These are phyloP conservation scores for Effrenium voratum DNA, from an alignment of 73 alveolate genomes.

Conservation along the genomic window DNA sequence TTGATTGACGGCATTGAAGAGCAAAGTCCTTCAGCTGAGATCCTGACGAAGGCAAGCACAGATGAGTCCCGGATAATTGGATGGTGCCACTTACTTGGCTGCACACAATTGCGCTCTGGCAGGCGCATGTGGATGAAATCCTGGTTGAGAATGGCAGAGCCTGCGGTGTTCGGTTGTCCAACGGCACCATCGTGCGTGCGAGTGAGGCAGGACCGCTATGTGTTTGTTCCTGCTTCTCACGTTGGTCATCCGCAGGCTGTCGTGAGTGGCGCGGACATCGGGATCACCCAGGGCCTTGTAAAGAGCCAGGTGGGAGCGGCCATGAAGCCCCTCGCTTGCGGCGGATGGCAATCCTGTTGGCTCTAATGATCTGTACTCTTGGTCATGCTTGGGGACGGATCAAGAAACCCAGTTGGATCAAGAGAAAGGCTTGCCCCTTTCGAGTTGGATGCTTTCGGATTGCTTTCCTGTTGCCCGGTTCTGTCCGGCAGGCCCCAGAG, in stretches of 20 bases:
- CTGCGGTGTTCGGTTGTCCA: constrained; percentile 49
- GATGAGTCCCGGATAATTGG: too few relatives aligned
- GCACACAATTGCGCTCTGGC: too few relatives aligned
- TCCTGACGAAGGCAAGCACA: constrained; percentile 58
- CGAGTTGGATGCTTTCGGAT: too few relatives aligned
- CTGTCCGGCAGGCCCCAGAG: background rate
- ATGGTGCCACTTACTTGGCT: too few relatives aligned
- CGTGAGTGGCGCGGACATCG: constrained; percentile 70
- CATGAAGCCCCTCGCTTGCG: too few relatives aligned
- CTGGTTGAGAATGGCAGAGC: constrained; percentile 62
- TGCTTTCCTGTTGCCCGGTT: background rate
- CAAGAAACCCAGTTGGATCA: too few relatives aligned
- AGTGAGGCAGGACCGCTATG: constrained; percentile 10
- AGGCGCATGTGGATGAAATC: constrained; percentile 86
- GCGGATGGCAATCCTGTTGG: too few relatives aligned
- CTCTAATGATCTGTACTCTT: too few relatives aligned
- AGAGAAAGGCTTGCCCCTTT: too few relatives aligned
- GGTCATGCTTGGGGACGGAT: too few relatives aligned
- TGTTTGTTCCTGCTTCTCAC: background rate
- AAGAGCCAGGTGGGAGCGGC: background rate
- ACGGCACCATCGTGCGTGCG: constrained; percentile 49
- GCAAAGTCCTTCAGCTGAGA: constrained; percentile 23
- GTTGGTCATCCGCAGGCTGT: background rate
- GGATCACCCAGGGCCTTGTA: constrained; percentile 11
- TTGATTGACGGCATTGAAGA: constrained; percentile 30